Evolutionary conservation across 2,329 filamentous ascomycete species (phyloP).

Genomic region (Colletotrichum coccodes): DNA sequence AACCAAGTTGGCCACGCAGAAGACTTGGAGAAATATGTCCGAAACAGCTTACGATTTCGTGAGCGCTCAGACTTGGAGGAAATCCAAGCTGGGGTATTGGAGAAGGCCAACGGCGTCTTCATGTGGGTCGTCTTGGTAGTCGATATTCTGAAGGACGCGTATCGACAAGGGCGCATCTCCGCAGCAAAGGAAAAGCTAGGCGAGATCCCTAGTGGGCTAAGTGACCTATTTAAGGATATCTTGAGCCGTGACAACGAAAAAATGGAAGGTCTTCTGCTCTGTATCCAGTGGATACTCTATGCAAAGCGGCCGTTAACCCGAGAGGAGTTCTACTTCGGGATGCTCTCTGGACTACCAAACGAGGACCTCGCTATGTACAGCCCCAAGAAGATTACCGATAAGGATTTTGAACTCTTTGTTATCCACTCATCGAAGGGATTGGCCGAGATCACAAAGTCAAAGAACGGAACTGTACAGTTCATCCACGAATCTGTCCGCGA

Average conservation of each 20-base stretch:
- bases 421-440: constrained; percentile 56
- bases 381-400: constrained; percentile 30
- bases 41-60: constrained; percentile 34
- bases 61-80: background rate
- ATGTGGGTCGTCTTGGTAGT: constrained; percentile 55
- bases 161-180: constrained; percentile 38
- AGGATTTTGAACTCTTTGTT: constrained; percentile 46
- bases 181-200: constrained; percentile 41
- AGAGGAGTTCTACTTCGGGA: constrained; percentile 47
- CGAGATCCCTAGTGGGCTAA: constrained; percentile 46
- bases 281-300: constrained; percentile 56
- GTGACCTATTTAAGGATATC: constrained; percentile 54
- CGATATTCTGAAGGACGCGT: constrained; percentile 49
- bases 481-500: constrained; percentile 63
- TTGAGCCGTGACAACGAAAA: constrained; percentile 50
- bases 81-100: background rate
- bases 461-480: constrained; percentile 51
- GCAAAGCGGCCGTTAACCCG: constrained; percentile 46
- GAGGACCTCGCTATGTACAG: constrained; percentile 35
- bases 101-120: constrained; percentile 47
- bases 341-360: constrained; percentile 13
- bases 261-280: constrained; percentile 47
- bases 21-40: constrained; percentile 41
- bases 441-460: constrained; percentile 46
- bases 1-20: constrained; percentile 32